Evolutionary conservation across 306 rosid species (phyloP).

Genomic region (Geum urbanum): DNA sequence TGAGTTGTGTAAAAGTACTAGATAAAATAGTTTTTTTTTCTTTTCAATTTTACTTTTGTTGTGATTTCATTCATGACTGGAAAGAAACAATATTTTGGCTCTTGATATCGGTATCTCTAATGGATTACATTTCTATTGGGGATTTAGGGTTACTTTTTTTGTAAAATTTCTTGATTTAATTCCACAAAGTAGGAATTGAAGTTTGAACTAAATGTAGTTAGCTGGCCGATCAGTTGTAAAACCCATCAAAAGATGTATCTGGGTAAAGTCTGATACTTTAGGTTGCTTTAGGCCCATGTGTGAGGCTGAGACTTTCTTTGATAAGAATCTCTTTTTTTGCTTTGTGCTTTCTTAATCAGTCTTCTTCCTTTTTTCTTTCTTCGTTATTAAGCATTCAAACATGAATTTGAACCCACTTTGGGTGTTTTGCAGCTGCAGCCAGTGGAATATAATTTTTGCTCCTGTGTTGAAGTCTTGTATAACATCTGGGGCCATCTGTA

Average conservation of each 20-base stretch:
- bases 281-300: conserved; percentile 57
- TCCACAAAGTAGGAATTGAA: conserved; percentile 22
- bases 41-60: not conserved
- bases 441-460: conserved; percentile 24
- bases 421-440: conserved; percentile 48
- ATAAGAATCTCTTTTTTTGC: conserved; percentile 49
- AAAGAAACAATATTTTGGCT: not conserved
- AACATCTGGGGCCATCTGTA: conserved; percentile 30
- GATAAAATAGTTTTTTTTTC: not conserved
- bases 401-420: conserved; percentile 38
- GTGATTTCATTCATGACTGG: not conserved
- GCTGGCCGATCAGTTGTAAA: conserved; percentile 26
- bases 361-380: conserved; percentile 47
- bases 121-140: not conserved
- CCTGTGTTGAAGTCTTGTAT: conserved; percentile 23
- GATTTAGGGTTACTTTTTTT: not conserved
- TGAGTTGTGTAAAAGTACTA: not conserved
- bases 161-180: conserved; percentile 15
- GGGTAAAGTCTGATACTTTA: conserved; percentile 47
- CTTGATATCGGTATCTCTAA: not conserved
- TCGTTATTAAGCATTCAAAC: conserved; percentile 39
- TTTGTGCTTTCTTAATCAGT: conserved; percentile 59
- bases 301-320: conserved; percentile 48
- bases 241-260: conserved; percentile 41
- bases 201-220: conserved; percentile 19